phyloP scores from a whole-genome alignment of 192 early-diverging fungal species.

The Umbelopsis sp. region DNA sequence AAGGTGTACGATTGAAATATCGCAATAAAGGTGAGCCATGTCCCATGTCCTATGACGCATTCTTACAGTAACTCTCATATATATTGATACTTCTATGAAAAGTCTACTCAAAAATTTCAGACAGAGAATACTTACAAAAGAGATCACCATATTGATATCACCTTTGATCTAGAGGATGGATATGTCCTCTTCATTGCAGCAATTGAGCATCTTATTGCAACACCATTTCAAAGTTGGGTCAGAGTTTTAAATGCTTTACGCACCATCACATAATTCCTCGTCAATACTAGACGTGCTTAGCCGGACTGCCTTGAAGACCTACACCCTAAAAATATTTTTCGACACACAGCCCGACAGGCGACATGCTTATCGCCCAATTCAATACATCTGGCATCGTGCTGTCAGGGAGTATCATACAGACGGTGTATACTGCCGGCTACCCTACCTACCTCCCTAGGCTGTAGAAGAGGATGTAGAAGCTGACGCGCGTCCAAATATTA shows the following conservation, averaged over 20 bases:
- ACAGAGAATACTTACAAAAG: not conserved
- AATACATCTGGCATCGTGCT: constrained; percentile 5
- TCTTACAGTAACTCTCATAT: not conserved
- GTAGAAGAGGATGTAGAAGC: no score
- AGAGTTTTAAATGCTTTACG: constrained; percentile 4
- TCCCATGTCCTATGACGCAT: not conserved
- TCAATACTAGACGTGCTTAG: not conserved
- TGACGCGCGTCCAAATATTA: not conserved
- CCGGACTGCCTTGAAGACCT: not conserved
- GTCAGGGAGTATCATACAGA: constrained; percentile 16
- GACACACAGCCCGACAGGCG: not conserved
- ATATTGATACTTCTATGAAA: not conserved
- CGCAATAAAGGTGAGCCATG: not conserved
- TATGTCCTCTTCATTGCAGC: constrained; percentile 4
- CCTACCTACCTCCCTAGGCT: constrained; percentile 13
- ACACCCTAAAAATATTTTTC: constrained; percentile 20
- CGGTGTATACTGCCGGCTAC: constrained; percentile 8
- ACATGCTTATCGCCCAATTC: not conserved
- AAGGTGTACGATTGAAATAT: constrained; percentile 3
- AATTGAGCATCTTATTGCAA: not conserved
- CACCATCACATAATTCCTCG: not conserved
- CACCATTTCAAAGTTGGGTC: constrained; percentile 5
- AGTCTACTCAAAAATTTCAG: not conserved
- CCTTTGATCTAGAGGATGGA: not conserved
- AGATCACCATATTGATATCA: constrained; percentile 14